Conservation (phyloP, 441 rosid species). For the Manihot esculenta region DNA sequence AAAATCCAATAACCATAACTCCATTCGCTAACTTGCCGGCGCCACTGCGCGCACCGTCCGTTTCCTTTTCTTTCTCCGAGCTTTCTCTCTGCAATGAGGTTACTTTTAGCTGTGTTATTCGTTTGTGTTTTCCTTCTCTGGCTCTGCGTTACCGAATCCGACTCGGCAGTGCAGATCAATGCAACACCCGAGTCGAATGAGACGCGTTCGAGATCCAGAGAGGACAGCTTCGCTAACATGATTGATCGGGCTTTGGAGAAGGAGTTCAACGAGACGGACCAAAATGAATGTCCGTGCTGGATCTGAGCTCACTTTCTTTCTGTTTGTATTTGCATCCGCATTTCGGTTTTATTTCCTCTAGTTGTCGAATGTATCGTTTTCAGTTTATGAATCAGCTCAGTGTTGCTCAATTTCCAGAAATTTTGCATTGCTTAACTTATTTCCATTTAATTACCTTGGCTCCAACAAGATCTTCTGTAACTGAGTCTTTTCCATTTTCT, state of each 20-base stretch:
- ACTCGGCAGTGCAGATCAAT: conserved; percentile 49
- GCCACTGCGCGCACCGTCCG: background rate
- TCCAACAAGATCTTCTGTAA: background rate
- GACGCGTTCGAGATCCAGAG: conserved; percentile 57
- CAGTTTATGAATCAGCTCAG: conserved; percentile 22
- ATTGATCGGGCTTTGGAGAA: conserved; percentile 93
- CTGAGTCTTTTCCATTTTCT: background rate
- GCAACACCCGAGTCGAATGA: conserved; percentile 51
- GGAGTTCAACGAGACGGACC: conserved; percentile 92
- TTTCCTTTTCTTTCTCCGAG: too few relatives aligned
- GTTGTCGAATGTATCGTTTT: conserved; percentile 24
- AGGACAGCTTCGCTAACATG: conserved; percentile 84
- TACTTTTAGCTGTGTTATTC: conserved; percentile 30
- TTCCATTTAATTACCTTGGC: conserved; percentile 1
- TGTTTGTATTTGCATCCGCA: conserved; percentile 7
- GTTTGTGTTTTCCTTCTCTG: conserved; percentile 40
- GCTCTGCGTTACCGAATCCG: conserved; percentile 37
- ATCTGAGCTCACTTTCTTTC: conserved; percentile 42
- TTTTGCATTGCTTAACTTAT: background rate
- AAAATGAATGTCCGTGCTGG: conserved; percentile 66
- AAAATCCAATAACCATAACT: background rate
- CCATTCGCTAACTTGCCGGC: conserved; percentile 6
- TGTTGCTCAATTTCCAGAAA: background rate
- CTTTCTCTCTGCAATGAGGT: conserved; percentile 34
- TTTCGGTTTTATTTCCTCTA: conserved; percentile 16